Evolutionary conservation across 257 asterid species (phyloP).

Genomic region (Solanum raphanifolium): DNA sequence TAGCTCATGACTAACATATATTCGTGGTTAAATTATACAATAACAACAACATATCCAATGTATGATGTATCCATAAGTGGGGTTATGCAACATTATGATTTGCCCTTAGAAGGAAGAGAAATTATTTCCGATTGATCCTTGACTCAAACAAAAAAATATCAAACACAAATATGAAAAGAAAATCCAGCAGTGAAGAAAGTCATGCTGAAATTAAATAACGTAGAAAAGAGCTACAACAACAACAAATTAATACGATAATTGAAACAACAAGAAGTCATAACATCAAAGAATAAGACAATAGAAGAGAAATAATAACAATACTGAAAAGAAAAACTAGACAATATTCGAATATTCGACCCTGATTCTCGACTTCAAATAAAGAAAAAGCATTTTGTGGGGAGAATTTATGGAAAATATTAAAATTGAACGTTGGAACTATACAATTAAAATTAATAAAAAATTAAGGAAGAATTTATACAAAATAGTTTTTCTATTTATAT

Average conservation of each 20-base stretch:
- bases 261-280: not conserved
- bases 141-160: not conserved
- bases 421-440: not conserved
- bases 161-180: no score
- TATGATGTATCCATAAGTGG: not conserved
- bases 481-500: not conserved
- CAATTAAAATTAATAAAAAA: not conserved
- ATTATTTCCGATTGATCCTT: no score
- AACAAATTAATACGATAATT: not conserved
- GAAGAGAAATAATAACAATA: not conserved
- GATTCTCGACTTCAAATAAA: not conserved
- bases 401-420: no score
- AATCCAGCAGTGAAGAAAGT: not conserved
- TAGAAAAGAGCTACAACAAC: not conserved
- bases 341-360: not conserved
- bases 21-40: not conserved
- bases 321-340: not conserved
- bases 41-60: not conserved
- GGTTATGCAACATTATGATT: no score
- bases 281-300: not conserved
- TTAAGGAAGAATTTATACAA: not conserved
- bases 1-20: not conserved
- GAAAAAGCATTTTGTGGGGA: no score
- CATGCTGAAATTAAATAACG: not conserved
- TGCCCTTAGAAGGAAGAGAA: no score